Base-by-base conservation (phyloP, 2,329 filamentous ascomycete species). In the Lecanicillium sp. region DNA sequence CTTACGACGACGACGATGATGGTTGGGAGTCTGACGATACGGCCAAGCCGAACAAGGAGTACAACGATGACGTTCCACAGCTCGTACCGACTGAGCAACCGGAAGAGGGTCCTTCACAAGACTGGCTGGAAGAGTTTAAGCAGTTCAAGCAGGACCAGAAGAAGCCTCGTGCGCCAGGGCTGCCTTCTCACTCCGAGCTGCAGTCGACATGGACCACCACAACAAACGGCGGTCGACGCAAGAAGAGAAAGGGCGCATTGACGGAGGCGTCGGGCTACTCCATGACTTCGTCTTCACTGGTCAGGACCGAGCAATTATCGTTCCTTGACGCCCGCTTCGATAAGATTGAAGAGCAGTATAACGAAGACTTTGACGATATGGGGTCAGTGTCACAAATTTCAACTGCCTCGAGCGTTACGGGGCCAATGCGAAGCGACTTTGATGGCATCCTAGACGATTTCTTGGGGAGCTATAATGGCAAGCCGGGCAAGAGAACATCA, bases 21-120 rank as follows among this genome's bases (percentile, higher is more conserved):
- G 92, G 90, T 5, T 98, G 89, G 89, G 89, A 96, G 62, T 94
- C 88, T 7, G 92, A 98, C 59, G 82, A 80, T 50, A 98, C 92
- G 1, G 87, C 82, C 57, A 94, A 84, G 68, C 81, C 83, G n/a
- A 63, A 53, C 17, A 72, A 71, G 49, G 74, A 79, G 53, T 77
- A 73, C 59, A 66, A 68, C 39, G 62, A 64, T 4, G 62, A 69
- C 7, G 65, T 59, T 13, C 68, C 69, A n/a, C 59, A 73, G 36
- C 62, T 78, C 3, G 68, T 75, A 3, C 59, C 58, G 48, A 56
- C 61, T 10, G 69, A 72, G 38, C 62, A 68, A 4, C 65, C 74
- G 4, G 75, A 80, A 19, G 77, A 83, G 40, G 74, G 72, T 3
- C 74, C 70, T 13, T 80, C 85, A 40, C 83, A 87, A 44, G 83